Base-by-base conservation (phyloP, 176 grass and related monocot species). In the Oryza meridionalis region DNA sequence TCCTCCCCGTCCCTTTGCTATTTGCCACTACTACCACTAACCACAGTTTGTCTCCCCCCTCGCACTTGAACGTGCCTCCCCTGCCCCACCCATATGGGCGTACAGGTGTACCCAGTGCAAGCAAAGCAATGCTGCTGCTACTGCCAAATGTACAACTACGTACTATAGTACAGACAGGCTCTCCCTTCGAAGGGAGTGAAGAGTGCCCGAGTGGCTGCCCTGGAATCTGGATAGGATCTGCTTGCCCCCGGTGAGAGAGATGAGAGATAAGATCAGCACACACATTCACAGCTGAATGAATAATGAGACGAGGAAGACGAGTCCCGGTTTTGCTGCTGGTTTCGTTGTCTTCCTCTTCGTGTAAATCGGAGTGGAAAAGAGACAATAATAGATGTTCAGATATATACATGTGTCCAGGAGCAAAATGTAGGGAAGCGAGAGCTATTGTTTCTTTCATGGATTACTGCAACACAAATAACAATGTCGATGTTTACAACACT, bases 401-500 rank as follows among this genome's bases (percentile, higher is more conserved):
- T 83, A 76, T 12, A 22, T 62, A 62, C 55, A 62, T 24, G 58
- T 7, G 58, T 62, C 58, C n/a, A 62, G 58, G 21, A 24, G 3
- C 9, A 62, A 16, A 17, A 64, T 2, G 49, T 5, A n/a, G 47
- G 55, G n/a, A 61, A 55, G 25, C 24, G 29, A 50, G 71, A 65
- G 50, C 6, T 10, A 49, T 16, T 25, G 2, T 31, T 85, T 70
- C 76, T 72, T 72, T 79, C 38, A 31, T 11, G 55, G 51, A n/a
- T 69, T 49, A 81, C 44, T 63, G 7, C 25, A 9, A 9, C 51
- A 53, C 70, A 85, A 76, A 64, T 65, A 86, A 90, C 82, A 86
- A 67, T 70, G 64, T 35, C 76, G 24, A 49, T 14, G 24, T 50
- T 71, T 42, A 87, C 84, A 73, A 90, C 11, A 35, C 67, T 44